Percentiles rank a stretch among this genome's conserved stretches.
Conservation (phyloP, 2,329 filamentous ascomycete genomes). For the Cadophora sp. region DNA sequence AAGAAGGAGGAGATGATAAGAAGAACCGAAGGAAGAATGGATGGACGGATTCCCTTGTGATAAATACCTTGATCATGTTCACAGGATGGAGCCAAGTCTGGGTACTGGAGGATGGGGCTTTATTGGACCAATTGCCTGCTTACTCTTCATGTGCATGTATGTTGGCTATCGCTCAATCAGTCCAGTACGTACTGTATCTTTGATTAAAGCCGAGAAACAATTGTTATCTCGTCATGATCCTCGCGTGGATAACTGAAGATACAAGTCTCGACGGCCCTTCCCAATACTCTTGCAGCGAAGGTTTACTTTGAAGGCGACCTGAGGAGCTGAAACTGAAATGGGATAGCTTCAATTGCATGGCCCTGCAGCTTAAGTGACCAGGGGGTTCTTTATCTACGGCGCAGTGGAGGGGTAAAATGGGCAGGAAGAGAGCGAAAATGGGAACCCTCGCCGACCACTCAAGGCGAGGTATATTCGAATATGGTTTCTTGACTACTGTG, state of each 20-base stretch:
- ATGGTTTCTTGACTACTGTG: too few species aligned
- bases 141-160: constrained; percentile 11
- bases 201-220: not conserved
- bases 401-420: not conserved
- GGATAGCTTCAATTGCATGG: not conserved
- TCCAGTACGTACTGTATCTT: not conserved
- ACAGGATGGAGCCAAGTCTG: not conserved
- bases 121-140: constrained; percentile 3
- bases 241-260: not conserved
- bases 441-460: not conserved
- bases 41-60: not conserved
- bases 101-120: not conserved
- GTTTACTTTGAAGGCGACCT: not conserved
- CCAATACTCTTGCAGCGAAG: not conserved
- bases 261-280: not conserved
- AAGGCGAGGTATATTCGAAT: too few species aligned
- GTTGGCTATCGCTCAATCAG: constrained; percentile 1
- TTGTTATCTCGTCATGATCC: not conserved
- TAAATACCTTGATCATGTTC: constrained; percentile 2
- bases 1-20: not conserved
- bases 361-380: not conserved
- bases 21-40: not conserved
- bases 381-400: not conserved
- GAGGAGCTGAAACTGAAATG: not conserved
- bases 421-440: not conserved